These are phyloP conservation scores for Cladophialophora psammophila DNA, from an alignment of 2,329 filamentous ascomycete species.

Conservation along the genomic window DNA sequence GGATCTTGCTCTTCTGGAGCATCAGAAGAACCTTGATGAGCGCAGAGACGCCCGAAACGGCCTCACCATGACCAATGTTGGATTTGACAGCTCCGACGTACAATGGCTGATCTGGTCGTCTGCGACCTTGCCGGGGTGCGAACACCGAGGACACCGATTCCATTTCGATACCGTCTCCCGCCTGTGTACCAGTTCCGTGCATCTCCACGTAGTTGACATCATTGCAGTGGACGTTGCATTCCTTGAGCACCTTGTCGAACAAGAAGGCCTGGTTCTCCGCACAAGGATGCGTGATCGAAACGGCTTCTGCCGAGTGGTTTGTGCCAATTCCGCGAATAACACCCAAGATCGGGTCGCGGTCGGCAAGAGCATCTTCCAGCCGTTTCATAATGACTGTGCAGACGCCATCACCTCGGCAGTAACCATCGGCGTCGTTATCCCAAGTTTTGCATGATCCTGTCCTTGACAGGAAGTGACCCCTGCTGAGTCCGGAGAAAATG, in stretches of 20 bases:
- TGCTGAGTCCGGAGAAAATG: conserved; percentile 76
- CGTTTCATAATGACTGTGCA: conserved; percentile 80
- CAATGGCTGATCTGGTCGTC: conserved; percentile 45
- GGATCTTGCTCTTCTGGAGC: conserved; percentile 68
- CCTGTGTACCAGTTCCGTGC: conserved; percentile 53
- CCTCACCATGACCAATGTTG: conserved; percentile 57
- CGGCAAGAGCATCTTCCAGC: conserved; percentile 76
- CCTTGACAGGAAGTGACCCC: conserved; percentile 79
- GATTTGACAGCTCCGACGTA: conserved; percentile 48
- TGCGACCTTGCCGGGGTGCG: conserved; percentile 41
- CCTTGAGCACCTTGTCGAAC: conserved; percentile 48
- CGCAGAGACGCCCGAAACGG: conserved; percentile 46
- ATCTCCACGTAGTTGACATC: conserved; percentile 51
- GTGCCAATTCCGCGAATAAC: conserved; percentile 77
- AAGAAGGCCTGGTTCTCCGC: conserved; percentile 49
- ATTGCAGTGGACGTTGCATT: conserved; percentile 47
- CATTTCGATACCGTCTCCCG: conserved; percentile 50
- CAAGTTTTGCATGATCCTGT: conserved; percentile 81
- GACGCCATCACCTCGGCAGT: conserved; percentile 80
- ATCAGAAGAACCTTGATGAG: conserved; percentile 71
- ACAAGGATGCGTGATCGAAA: conserved; percentile 54
- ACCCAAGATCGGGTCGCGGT: conserved; percentile 74
- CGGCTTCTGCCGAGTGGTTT: conserved; percentile 70
- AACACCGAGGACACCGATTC: conserved; percentile 49
- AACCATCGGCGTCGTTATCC: conserved; percentile 80